A percentile compares a stretch with the other conserved stretches of the same genome.
Conservation (phyloP, 179 eudicot species). For the Gypsophila paniculata region DNA sequence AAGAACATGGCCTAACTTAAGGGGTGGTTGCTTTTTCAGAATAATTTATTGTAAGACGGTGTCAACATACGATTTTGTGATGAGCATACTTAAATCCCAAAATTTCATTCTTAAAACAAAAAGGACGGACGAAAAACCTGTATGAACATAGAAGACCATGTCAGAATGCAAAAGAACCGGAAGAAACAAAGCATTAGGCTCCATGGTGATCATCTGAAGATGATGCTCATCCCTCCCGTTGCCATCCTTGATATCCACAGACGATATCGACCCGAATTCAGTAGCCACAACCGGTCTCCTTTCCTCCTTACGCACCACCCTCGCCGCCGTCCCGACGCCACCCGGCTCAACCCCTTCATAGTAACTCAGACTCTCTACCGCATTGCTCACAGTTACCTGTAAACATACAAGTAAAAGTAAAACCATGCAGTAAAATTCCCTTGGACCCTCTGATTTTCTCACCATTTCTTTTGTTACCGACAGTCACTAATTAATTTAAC, state of each 20-base stretch:
- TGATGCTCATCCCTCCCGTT: conserved; percentile 33
- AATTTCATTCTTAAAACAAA: not conserved
- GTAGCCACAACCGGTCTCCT: conserved; percentile 44
- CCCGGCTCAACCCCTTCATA: conserved; percentile 18
- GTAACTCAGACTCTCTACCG: conserved; percentile 12
- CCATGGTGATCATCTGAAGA: conserved; percentile 66
- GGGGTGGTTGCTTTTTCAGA: too few species aligned
- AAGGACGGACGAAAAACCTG: conserved; percentile 41
- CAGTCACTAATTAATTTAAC: too few species aligned
- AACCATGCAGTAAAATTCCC: not conserved
- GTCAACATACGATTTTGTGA: too few species aligned
- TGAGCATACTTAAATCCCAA: too few species aligned
- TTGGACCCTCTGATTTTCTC: not conserved
- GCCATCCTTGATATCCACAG: conserved; percentile 40
- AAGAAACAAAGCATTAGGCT: conserved; percentile 66
- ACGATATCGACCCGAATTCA: conserved; percentile 56
- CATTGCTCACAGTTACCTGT: not conserved
- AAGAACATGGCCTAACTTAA: too few species aligned
- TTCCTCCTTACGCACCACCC: conserved; percentile 51
- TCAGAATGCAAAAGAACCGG: conserved; percentile 70
- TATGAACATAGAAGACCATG: conserved; percentile 74
- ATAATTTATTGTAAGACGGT: too few species aligned
- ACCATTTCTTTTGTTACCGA: not conserved
- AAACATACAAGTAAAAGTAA: conserved; percentile 1
- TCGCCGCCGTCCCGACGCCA: conserved; percentile 24